phyloP scores from a whole-genome alignment of 202 grass and related monocot genomes.

The Digitaria exilis region DNA sequence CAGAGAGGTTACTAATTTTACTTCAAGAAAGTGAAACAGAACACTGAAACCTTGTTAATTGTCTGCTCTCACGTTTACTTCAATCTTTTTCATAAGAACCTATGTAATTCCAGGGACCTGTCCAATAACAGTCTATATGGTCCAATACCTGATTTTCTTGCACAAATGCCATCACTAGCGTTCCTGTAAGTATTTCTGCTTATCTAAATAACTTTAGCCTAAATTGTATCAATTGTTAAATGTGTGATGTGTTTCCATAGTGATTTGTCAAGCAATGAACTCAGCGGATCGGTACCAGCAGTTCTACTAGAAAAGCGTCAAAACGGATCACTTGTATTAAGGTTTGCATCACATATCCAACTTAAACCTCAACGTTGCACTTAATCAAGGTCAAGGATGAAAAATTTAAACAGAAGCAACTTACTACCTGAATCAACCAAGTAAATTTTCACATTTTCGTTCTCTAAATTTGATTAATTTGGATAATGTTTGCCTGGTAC shows the following conservation, averaged over 20 bases:
- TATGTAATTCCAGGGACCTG: constrained; percentile 55
- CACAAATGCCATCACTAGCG: constrained; percentile 46
- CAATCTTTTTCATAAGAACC: neutral
- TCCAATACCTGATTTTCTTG: constrained; percentile 52
- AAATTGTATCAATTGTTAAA: neutral
- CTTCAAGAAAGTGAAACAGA: neutral
- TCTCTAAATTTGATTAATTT: neutral
- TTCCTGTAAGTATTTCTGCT: constrained; percentile 44
- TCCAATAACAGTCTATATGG: constrained; percentile 63
- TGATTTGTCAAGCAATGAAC: constrained; percentile 51
- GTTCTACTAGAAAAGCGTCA: constrained; percentile 44
- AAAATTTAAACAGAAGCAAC: neutral
- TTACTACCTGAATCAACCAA: neutral
- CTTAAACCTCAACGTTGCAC: neutral
- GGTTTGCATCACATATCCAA: constrained; percentile 38
- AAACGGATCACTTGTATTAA: constrained; percentile 53
- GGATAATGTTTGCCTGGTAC: neutral
- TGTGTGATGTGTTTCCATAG: neutral
- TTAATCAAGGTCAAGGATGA: neutral
- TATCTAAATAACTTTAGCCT: neutral
- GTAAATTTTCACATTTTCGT: neutral
- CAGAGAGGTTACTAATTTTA: neutral
- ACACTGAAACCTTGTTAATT: neutral
- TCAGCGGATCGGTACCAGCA: constrained; percentile 49
- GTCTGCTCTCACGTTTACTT: neutral